These are phyloP conservation scores for Pichia rugopelliculosa DNA, from an alignment of 805 yeast species.

Conservation along the genomic window DNA sequence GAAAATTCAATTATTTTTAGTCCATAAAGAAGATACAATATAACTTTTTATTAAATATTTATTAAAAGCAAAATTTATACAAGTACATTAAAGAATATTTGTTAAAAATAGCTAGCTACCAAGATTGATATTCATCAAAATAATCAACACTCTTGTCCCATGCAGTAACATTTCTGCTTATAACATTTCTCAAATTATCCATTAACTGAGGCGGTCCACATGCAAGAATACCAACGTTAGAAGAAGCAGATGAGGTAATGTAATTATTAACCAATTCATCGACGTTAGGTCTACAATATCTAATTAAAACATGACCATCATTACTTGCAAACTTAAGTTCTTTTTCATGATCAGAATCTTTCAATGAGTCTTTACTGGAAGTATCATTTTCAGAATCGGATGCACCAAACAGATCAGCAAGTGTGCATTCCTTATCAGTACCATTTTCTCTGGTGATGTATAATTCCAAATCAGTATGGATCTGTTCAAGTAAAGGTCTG, in stretches of 20 bases:
- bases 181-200: constrained; percentile 4
- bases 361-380: constrained; percentile 1
- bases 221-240: constrained; percentile 32
- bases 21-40: too few species aligned
- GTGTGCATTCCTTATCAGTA: neutral
- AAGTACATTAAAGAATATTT: neutral
- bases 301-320: neutral
- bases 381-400: neutral
- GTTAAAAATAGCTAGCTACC: neutral
- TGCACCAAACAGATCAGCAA: neutral
- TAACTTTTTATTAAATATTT: too few species aligned
- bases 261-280: constrained; percentile 27
- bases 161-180: neutral
- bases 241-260: constrained; percentile 25
- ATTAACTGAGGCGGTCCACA: constrained; percentile 41
- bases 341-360: neutral
- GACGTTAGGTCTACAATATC: constrained; percentile 34
- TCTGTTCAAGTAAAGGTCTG: neutral
- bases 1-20: too few species aligned
- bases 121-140: constrained; percentile 8
- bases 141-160: constrained; percentile 7
- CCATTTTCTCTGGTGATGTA: neutral
- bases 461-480: neutral
- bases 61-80: too few species aligned
- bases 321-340: neutral